Evolutionary conservation across 1,284 basidiomycete genomes (phyloP).

Genomic region (Cryptococcus sp.): DNA sequence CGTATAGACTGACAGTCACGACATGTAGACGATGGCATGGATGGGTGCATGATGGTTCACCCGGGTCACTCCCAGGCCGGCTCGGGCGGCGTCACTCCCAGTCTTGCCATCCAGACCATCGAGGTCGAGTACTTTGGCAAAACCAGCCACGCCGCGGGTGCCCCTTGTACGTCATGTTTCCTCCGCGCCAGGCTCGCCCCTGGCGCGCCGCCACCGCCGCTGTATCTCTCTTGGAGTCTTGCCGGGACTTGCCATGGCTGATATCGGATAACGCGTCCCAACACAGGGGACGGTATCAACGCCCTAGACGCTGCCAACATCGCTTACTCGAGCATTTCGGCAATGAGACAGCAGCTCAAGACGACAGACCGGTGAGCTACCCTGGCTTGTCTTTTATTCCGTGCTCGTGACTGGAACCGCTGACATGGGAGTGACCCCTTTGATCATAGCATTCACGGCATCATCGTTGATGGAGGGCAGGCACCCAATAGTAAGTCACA

Average conservation of each 20-base stretch:
- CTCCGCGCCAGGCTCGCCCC: background rate
- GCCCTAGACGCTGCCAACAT: slow-evolving; percentile 79
- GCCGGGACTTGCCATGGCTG: too few species aligned
- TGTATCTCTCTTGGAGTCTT: too few species aligned
- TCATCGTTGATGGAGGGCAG: slow-evolving; percentile 62
- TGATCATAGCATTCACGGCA: slow-evolving; percentile 56
- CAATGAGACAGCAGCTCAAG: slow-evolving; percentile 64
- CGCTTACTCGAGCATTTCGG: slow-evolving; percentile 70
- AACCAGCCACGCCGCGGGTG: slow-evolving; percentile 66
- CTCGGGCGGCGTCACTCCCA: slow-evolving; percentile 20
- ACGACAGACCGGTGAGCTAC: background rate
- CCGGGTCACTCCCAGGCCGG: slow-evolving; percentile 6
- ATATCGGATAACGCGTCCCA: background rate
- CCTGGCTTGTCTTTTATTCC: slow-evolving; percentile 10
- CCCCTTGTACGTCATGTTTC: slow-evolving; percentile 15
- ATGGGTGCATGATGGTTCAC: slow-evolving; percentile 33
- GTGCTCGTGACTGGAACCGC: too few species aligned
- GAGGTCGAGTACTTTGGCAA: slow-evolving; percentile 34
- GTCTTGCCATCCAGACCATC: slow-evolving; percentile 29
- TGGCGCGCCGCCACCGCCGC: background rate
- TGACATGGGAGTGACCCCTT: background rate
- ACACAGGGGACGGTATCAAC: slow-evolving; percentile 67
- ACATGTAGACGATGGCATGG: slow-evolving; percentile 21
- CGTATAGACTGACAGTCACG: background rate
- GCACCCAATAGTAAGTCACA: slow-evolving; percentile 58